Conservation (phyloP, 2,329 filamentous ascomycete species). For the Fusarium coicis region DNA sequence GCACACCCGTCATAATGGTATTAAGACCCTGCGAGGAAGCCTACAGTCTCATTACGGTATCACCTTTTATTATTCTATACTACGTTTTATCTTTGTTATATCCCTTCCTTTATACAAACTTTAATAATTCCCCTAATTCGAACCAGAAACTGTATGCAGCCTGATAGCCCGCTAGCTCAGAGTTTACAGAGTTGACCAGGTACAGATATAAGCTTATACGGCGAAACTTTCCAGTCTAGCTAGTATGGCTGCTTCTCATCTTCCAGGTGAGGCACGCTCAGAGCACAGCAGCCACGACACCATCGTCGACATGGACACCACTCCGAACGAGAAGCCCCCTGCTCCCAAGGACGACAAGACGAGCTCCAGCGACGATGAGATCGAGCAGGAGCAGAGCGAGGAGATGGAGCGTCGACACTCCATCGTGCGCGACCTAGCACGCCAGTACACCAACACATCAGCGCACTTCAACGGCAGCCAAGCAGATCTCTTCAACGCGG, state of each 20-base stretch:
- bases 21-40: conserved; percentile 25
- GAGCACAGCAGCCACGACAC: conserved; percentile 32
- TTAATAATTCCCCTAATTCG: conserved; percentile 16
- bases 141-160: conserved; percentile 15
- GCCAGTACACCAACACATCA: conserved; percentile 30
- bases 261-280: conserved; percentile 18
- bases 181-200: background rate
- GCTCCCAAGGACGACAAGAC: background rate
- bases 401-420: conserved; percentile 35
- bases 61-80: background rate
- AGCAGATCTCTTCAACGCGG: conserved; percentile 27
- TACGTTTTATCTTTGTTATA: background rate
- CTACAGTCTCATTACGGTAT: background rate
- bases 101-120: background rate
- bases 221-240: conserved; percentile 10
- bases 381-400: background rate
- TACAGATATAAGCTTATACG: conserved; percentile 1
- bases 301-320: conserved; percentile 22
- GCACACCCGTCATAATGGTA: conserved; percentile 4
- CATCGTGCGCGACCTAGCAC: conserved; percentile 35
- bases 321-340: conserved; percentile 18
- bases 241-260: conserved; percentile 24
- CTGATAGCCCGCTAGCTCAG: too few species aligned
- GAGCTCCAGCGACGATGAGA: conserved; percentile 21
- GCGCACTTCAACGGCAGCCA: conserved; percentile 23